Evolutionary conservation across 805 yeast genomes (phyloP).

Genomic region (Yarrowia divulgata): DNA sequence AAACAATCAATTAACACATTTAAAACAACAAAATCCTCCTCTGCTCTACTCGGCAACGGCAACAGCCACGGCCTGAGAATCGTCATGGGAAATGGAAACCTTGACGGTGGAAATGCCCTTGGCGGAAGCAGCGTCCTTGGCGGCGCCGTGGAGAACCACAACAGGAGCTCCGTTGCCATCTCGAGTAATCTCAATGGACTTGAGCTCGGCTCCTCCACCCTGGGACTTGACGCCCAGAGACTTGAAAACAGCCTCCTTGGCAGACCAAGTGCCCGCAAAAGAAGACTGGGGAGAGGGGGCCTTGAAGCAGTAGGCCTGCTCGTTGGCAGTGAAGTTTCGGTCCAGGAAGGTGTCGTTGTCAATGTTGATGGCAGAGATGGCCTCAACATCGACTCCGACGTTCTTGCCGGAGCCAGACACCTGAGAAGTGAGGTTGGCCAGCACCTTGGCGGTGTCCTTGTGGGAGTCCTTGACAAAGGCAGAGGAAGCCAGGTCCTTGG

Average conservation of each 20-base stretch:
- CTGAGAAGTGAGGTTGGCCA: conserved; percentile 61
- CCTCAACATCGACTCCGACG: conserved; percentile 98
- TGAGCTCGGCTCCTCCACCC: conserved; percentile 95
- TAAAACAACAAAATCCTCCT: conserved; percentile 11
- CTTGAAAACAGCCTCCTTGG: conserved; percentile 98
- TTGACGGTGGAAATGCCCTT: conserved; percentile 75
- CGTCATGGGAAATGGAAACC: conserved; percentile 96
- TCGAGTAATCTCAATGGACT: conserved; percentile 86
- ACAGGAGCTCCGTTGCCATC: conserved; percentile 76
- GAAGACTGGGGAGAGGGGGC: conserved; percentile 87
- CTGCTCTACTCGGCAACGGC: conserved; percentile 62
- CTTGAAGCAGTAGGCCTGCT: conserved; percentile 75
- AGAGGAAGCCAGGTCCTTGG: conserved; percentile 49
- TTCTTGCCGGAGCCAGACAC: conserved; percentile 59
- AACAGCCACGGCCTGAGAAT: conserved; percentile 96
- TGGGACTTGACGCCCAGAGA: conserved; percentile 85
- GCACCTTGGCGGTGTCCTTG: conserved; percentile 67
- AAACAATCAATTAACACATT: conserved; percentile 10
- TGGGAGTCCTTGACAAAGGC: conserved; percentile 54
- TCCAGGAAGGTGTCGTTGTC: conserved; percentile 90
- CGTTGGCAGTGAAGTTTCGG: conserved; percentile 86
- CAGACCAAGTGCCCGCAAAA: conserved; percentile 98
- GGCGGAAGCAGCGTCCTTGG: conserved; percentile 71
- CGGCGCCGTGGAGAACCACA: conserved; percentile 78
- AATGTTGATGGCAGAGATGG: conserved; percentile 77